Conservation (phyloP, 345 rosid species). For the Salix dunnii region DNA sequence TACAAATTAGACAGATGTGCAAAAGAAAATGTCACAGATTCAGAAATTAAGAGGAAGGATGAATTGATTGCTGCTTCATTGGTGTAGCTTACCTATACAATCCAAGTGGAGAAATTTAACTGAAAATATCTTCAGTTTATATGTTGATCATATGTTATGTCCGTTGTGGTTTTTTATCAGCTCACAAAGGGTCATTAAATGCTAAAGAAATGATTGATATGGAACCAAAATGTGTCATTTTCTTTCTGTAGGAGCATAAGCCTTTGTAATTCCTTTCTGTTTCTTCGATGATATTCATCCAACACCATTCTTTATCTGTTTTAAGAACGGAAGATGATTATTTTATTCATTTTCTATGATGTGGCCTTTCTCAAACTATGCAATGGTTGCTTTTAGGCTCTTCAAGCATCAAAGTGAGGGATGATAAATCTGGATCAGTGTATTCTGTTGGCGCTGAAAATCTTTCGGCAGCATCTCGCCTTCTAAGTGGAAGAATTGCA, state of each 20-base stretch:
- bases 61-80: too few species aligned
- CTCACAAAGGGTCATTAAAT: too few species aligned
- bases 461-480: conserved; percentile 36
- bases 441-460: conserved; percentile 51
- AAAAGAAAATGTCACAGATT: too few species aligned
- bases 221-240: too few species aligned
- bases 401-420: conserved; percentile 65
- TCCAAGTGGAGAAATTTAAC: too few species aligned
- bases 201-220: too few species aligned
- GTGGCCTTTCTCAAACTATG: not conserved
- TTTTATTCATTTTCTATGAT: not conserved
- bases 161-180: too few species aligned
- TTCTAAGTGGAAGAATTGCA: conserved; percentile 14
- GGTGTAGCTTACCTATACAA: too few species aligned
- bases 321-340: not conserved
- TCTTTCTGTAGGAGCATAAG: not conserved
- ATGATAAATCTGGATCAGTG: conserved; percentile 36
- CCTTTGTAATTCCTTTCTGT: not conserved
- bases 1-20: too few species aligned
- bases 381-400: conserved; percentile 51
- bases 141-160: too few species aligned
- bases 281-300: not conserved
- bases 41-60: too few species aligned
- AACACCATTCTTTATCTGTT: not conserved
- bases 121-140: too few species aligned